Conservation (phyloP, 2,329 filamentous ascomycete genomes). For the Pseudovirgaria hyperparasitica region DNA sequence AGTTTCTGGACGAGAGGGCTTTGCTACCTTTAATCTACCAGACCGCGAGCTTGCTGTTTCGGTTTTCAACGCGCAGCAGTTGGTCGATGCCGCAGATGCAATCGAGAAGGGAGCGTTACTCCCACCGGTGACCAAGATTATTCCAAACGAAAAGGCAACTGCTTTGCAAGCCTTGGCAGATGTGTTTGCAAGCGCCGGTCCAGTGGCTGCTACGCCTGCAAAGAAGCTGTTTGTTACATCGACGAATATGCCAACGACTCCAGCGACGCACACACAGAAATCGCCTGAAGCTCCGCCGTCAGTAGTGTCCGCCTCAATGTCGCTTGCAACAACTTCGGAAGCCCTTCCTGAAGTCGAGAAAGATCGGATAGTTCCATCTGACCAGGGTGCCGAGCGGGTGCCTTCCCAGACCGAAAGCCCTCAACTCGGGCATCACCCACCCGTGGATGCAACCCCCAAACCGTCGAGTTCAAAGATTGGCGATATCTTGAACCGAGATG, state of each 20-base stretch:
- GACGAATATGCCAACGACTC: slow-evolving; percentile 1
- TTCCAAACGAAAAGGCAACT: slow-evolving; percentile 29
- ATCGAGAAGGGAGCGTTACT: slow-evolving; percentile 18
- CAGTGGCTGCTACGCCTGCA: slow-evolving; percentile 1
- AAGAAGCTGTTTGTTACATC: background rate
- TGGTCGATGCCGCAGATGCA: slow-evolving; percentile 20
- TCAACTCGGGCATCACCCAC: background rate
- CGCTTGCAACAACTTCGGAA: slow-evolving; percentile 2
- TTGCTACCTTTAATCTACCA: slow-evolving; percentile 28
- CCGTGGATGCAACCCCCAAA: background rate
- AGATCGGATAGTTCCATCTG: background rate
- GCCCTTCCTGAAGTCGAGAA: too few species aligned
- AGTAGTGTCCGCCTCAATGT: slow-evolving; percentile 4
- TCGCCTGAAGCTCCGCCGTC: slow-evolving; percentile 1
- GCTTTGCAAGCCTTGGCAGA: slow-evolving; percentile 26
- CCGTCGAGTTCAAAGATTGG: background rate
- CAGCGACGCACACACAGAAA: background rate
- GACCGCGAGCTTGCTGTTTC: slow-evolving; percentile 28
- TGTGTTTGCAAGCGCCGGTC: slow-evolving; percentile 16
- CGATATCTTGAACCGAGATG: background rate
- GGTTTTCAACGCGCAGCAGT: slow-evolving; percentile 21
- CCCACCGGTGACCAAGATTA: slow-evolving; percentile 10
- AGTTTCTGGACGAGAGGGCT: slow-evolving; percentile 15
- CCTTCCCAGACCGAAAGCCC: slow-evolving; percentile 1
- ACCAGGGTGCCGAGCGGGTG: background rate